These are phyloP conservation scores for Symmetrospora coprosmae DNA, from an alignment of 768 basidiomycete species.

Conservation along the genomic window DNA sequence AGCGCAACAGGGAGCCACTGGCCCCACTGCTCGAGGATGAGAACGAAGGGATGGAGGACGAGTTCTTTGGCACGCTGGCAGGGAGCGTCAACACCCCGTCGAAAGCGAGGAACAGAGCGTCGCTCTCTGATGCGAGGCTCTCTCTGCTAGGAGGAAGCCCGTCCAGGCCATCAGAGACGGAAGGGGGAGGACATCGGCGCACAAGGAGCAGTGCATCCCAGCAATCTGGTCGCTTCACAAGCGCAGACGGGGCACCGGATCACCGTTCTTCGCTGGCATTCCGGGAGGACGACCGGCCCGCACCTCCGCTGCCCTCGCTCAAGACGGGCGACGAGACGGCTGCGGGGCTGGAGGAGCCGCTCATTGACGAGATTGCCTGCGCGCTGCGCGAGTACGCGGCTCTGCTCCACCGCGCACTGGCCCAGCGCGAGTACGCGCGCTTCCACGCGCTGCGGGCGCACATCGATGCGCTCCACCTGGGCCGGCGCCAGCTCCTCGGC, in stretches of 20 bases:
- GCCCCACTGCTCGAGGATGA: constrained; percentile 32
- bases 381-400: constrained; percentile 92
- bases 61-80: background rate
- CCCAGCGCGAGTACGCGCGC: constrained; percentile 70
- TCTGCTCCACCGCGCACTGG: constrained; percentile 79
- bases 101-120: constrained; percentile 9
- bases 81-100: background rate
- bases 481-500: constrained; percentile 76
- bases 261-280: background rate
- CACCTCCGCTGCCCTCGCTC: constrained; percentile 81
- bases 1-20: constrained; percentile 20
- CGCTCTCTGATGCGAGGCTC: background rate
- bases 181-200: no score
- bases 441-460: constrained; percentile 76
- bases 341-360: constrained; percentile 66
- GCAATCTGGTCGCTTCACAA: background rate
- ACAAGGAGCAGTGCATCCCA: no score
- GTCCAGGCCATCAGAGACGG: no score
- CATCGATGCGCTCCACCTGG: constrained; percentile 78
- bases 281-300: constrained; percentile 51
- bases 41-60: constrained; percentile 28
- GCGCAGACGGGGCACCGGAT: background rate
- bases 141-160: background rate
- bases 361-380: constrained; percentile 93
- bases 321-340: constrained; percentile 88